Percentiles rank a stretch among this genome's conserved stretches.
Evolutionary conservation across 2,329 filamentous ascomycete species (phyloP).

Genomic region (Beauveria caledonica): DNA sequence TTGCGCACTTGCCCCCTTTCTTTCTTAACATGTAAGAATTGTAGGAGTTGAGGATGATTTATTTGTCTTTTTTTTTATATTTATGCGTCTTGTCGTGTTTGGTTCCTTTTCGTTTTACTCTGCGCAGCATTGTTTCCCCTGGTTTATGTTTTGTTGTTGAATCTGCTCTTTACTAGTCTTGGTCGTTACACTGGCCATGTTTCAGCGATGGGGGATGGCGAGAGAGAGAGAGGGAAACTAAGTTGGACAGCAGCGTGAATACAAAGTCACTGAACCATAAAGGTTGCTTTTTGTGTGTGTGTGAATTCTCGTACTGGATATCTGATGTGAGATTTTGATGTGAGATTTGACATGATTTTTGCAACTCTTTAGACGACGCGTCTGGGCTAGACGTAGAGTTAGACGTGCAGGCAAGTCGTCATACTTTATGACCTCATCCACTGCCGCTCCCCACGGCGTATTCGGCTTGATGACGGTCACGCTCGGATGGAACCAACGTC

Average conservation of each 20-base stretch:
- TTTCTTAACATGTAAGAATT: conserved; percentile 11
- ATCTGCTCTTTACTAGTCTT: conserved; percentile 4
- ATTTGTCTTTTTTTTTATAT: conserved; percentile 4
- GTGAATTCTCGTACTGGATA: too few species aligned
- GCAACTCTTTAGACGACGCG: not conserved
- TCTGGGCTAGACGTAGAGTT: not conserved
- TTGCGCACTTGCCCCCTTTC: not conserved
- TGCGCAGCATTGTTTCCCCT: conserved; percentile 10
- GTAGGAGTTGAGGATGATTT: conserved; percentile 13
- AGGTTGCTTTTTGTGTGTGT: not conserved
- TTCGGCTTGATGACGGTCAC: conserved; percentile 32
- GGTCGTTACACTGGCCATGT: conserved; percentile 6
- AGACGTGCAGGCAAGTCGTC: conserved; percentile 32
- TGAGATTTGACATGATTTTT: not conserved
- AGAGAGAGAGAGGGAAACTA: not conserved
- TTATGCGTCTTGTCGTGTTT: not conserved
- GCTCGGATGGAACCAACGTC: conserved; percentile 44
- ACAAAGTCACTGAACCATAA: conserved; percentile 6
- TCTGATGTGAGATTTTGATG: not conserved
- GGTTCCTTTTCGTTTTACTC: conserved; percentile 7
- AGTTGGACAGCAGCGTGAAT: conserved; percentile 13
- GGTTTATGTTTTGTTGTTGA: conserved; percentile 3
- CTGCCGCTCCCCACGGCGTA: conserved; percentile 9
- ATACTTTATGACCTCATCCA: conserved; percentile 25
- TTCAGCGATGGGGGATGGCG: conserved; percentile 2